Evolutionary conservation across 1,139 yeast genomes (phyloP).

Genomic region (Yamadazyma sp.): DNA sequence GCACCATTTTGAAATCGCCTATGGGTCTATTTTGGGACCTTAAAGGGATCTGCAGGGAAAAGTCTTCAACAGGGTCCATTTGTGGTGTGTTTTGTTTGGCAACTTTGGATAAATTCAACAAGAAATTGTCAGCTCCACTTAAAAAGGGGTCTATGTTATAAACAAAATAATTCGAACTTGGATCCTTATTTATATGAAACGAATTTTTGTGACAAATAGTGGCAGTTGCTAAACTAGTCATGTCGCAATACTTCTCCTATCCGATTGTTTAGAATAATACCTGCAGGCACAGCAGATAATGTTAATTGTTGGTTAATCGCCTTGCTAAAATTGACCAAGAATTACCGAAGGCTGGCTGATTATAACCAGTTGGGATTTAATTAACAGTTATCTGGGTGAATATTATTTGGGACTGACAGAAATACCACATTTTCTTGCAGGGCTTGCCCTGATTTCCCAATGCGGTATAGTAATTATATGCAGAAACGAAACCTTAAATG

Average conservation of each 20-base stretch:
- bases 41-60: constrained; percentile 13
- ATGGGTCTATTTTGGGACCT: constrained; percentile 21
- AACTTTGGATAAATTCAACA: neutral
- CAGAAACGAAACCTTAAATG: constrained; percentile 3
- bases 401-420: no score
- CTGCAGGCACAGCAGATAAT: neutral
- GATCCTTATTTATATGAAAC: neutral
- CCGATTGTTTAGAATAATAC: no score
- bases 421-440: neutral
- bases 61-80: neutral
- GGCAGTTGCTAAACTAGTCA: neutral
- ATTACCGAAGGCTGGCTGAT: neutral
- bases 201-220: neutral
- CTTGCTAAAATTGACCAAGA: neutral
- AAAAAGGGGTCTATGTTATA: neutral
- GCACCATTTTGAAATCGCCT: constrained; percentile 2
- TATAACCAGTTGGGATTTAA: neutral
- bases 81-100: neutral
- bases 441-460: constrained; percentile 14
- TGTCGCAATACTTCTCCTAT: neutral
- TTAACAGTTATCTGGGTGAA: no score
- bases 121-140: constrained; percentile 1
- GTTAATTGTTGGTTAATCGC: neutral
- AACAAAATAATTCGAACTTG: neutral
- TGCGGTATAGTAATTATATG: constrained; percentile 9